phyloP scores from a whole-genome alignment of 2,329 filamentous ascomycete species.

The Aspergillus udagawae region DNA sequence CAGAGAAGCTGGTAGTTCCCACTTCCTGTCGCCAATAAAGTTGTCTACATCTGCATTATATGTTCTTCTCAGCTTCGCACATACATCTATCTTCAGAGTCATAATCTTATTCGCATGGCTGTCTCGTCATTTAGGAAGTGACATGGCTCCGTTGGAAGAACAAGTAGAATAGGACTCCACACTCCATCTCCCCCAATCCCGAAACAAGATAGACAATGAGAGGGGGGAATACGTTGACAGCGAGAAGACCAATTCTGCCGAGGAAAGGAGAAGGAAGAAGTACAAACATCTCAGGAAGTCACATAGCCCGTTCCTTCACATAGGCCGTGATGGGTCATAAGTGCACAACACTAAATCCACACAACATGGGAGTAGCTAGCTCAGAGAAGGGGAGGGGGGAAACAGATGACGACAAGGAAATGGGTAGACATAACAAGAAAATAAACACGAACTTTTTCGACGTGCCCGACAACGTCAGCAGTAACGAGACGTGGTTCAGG shows the following conservation, averaged over 20 bases:
- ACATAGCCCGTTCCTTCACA: conserved; percentile 26
- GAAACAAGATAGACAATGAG: conserved; percentile 19
- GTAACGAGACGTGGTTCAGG: conserved; percentile 29
- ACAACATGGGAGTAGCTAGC: conserved; percentile 30
- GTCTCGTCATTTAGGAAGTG: conserved; percentile 23
- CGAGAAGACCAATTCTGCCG: conserved; percentile 6
- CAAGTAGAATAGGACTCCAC: conserved; percentile 23
- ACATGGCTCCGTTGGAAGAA: conserved; percentile 22
- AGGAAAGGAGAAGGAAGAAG: conserved; percentile 7
- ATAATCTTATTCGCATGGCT: conserved; percentile 23
- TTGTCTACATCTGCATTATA: background rate
- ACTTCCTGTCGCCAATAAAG: background rate
- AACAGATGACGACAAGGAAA: conserved; percentile 15
- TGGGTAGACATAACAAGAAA: conserved; percentile 12
- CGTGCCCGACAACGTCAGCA: conserved; percentile 32
- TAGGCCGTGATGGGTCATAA: conserved; percentile 32
- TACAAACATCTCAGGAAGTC: conserved; percentile 8
- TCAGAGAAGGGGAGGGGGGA: conserved; percentile 26
- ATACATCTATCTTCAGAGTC: conserved; percentile 10
- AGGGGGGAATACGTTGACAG: conserved; percentile 13
- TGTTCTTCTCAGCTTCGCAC: background rate
- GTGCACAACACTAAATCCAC: conserved; percentile 31
- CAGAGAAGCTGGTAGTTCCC: background rate
- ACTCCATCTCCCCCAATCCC: conserved; percentile 22
- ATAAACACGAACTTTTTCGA: conserved; percentile 32